Base-by-base conservation (phyloP, 73 alveolate species). In the Paramecium sexaurelia region DNA sequence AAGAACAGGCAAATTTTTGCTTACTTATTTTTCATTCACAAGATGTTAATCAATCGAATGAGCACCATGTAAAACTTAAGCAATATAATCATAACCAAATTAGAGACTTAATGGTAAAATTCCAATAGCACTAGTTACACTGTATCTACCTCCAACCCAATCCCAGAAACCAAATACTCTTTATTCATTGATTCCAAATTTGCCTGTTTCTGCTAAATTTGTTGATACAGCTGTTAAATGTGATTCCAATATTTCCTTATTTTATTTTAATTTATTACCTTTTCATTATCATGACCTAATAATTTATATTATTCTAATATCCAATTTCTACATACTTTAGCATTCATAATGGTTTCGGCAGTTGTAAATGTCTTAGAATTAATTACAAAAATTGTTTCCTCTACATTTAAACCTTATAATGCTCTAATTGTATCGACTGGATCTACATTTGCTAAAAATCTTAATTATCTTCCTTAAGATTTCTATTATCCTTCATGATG, bases 121-220 rank as follows among this genome's bases (percentile, higher is more conserved):
- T 26, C 99, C 99, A 43, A 98, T 99, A 11, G 99, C 99, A 61
- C 98, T 92, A 92, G 99, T 95, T 2, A 96, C 99, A 8, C 99
- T 95, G 95, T 94, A 98, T 61, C 99, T 93, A 29, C 99, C 99
- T 3, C 99, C 99, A 7, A 96, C 99, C 99, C 99, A 97, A 88
- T 95, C 97, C 99, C 99, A 96, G 78, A 96, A 96, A 15, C 99
- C 99, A 69, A 96, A 96, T n/a, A 96, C 98, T 57, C 94, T 94
- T 43, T 95, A 97, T 78, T 92, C 96, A 33, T 86, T 85, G 8
- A 97, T 93, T 36, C 99, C 99, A 55, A 97, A 97, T 55, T 95
- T 92, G 20, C 86, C 75, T 20, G 99, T 96, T 75, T 87, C 96
- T 17, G 93, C 92, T 45, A 96, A 84, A 56, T 96, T 96, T 5